Percentiles rank a stretch among this genome's conserved stretches.
Evolutionary conservation across 352 stramenopile genomes (phyloP).

Genomic region (Globisporangium viniferum): DNA sequence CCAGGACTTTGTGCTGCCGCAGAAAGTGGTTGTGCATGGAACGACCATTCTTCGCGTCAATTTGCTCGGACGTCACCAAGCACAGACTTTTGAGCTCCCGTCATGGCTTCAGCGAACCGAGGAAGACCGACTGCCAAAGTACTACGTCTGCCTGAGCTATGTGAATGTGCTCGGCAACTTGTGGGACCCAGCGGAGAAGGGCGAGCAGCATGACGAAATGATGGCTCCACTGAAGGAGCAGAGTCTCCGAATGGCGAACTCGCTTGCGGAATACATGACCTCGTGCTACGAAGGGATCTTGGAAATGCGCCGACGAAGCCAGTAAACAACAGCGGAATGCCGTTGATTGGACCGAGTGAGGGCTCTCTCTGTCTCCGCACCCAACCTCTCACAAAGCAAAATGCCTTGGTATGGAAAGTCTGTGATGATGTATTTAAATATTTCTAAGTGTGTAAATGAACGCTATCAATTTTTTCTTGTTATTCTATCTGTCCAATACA

Average conservation of each 20-base stretch:
- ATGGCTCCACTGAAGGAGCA: conserved; percentile 23
- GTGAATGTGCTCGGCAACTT: conserved; percentile 59
- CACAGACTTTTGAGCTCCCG: conserved; percentile 69
- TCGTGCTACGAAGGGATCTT: conserved; percentile 59
- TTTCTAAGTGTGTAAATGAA: conserved; percentile 15
- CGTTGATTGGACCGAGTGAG: not conserved
- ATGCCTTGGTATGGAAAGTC: not conserved
- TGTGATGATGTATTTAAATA: conserved; percentile 15
- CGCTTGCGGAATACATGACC: conserved; percentile 61
- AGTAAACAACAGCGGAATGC: conserved; percentile 16
- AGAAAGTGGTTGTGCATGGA: conserved; percentile 39
- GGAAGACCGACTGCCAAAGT: conserved; percentile 56
- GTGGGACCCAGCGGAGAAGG: conserved; percentile 20
- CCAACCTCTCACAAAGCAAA: not conserved
- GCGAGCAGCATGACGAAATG: conserved; percentile 5
- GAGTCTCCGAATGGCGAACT: conserved; percentile 38
- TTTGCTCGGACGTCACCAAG: conserved; percentile 65
- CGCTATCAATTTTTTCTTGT: not conserved
- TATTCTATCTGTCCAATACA: not conserved
- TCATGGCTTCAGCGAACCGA: conserved; percentile 36
- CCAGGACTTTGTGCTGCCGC: conserved; percentile 54
- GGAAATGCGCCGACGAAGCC: conserved; percentile 38
- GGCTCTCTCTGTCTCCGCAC: not conserved
- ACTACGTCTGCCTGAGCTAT: conserved; percentile 80
- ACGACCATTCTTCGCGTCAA: conserved; percentile 55